These are phyloP conservation scores for Rhododendron ferrugineum DNA, from an alignment of 148 eudicot genomes.

Conservation along the genomic window DNA sequence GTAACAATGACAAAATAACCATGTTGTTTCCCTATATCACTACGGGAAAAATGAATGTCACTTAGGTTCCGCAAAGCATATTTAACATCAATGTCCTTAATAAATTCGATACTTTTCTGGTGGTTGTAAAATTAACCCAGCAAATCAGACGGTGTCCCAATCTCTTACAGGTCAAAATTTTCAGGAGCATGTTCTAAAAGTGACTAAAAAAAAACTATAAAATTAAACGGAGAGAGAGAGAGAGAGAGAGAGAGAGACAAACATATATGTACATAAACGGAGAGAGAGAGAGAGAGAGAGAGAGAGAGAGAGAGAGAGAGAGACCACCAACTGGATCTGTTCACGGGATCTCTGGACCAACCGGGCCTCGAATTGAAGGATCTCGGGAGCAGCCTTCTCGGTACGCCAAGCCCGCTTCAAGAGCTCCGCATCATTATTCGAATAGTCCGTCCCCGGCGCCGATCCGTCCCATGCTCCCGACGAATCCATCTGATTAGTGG, in stretches of 20 bases:
- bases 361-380: constrained; percentile 48
- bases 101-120: background rate
- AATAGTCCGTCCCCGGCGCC: constrained; percentile 38
- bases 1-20: background rate
- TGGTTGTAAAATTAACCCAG: background rate
- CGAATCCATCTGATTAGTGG: constrained; percentile 23
- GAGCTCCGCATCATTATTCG: constrained; percentile 72
- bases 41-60: background rate
- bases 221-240: background rate
- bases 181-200: background rate
- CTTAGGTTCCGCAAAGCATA: background rate
- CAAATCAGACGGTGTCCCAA: background rate
- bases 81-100: background rate
- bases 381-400: constrained; percentile 84
- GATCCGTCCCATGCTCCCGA: constrained; percentile 31
- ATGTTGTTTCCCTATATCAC: background rate
- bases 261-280: background rate
- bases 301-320: background rate
- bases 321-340: constrained; percentile 82
- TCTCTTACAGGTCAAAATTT: background rate
- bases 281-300: background rate
- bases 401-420: constrained; percentile 83
- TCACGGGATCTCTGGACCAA: constrained; percentile 64
- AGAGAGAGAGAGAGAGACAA: background rate
- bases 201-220: background rate